Evolutionary conservation across 2,329 filamentous ascomycete genomes (phyloP).

Genomic region (Ceratocystis variospora): DNA sequence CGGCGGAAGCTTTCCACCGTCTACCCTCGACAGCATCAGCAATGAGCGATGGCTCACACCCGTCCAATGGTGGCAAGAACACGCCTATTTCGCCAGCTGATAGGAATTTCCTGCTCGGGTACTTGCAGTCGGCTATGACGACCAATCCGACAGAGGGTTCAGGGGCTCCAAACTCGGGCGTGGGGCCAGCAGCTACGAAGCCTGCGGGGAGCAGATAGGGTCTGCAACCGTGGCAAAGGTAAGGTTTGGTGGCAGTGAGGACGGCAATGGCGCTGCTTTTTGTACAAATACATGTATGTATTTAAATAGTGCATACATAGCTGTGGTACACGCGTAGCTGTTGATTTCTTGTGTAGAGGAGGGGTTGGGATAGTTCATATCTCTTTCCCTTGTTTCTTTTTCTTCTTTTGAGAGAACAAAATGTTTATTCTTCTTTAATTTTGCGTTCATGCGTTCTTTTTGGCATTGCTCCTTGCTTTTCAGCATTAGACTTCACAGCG

Average conservation of each 20-base stretch:
- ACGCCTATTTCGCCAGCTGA: constrained; percentile 53
- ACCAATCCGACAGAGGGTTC: not conserved
- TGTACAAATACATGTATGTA: not conserved
- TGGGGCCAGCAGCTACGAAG: not conserved
- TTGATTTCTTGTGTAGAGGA: not conserved
- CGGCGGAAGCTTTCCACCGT: constrained; percentile 24
- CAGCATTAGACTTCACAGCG: not conserved
- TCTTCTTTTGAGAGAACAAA: not conserved
- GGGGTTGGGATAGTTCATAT: no score
- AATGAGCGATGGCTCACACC: constrained; percentile 25
- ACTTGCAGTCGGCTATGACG: constrained; percentile 46
- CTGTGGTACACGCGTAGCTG: not conserved
- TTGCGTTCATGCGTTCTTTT: not conserved
- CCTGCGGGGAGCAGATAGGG: constrained; percentile 4
- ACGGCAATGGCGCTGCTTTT: not conserved
- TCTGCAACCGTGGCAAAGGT: not conserved
- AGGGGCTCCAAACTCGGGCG: constrained; percentile 20
- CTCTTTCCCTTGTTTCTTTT: not conserved
- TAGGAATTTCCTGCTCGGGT: constrained; percentile 62
- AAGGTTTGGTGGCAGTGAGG: not conserved
- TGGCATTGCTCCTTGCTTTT: not conserved
- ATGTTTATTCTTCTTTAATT: not conserved
- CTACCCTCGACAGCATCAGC: constrained; percentile 34
- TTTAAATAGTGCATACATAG: not conserved
- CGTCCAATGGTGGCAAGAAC: constrained; percentile 32